Evolutionary conservation across 2,329 filamentous ascomycete species (phyloP).

Genomic region (Pseudocercospora macadamiae): DNA sequence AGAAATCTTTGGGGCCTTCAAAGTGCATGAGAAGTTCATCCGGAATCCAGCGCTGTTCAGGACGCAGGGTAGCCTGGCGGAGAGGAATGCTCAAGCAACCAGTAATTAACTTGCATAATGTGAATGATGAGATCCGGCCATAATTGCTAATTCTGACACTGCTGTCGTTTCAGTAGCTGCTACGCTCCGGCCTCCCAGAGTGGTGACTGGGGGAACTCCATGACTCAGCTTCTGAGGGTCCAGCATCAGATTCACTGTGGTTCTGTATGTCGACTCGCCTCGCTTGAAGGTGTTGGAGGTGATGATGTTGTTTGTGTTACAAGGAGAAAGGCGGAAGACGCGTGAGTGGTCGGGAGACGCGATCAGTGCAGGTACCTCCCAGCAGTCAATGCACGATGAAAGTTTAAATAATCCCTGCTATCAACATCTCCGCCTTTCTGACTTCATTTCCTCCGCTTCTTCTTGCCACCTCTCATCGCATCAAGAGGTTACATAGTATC

Average conservation of each 20-base stretch:
- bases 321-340: not conserved
- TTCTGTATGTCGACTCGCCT: no score
- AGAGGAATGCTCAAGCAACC: constrained; percentile 15
- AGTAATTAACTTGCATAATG: constrained; percentile 16
- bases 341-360: no score
- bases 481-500: not conserved
- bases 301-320: no score
- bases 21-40: constrained; percentile 13
- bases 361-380: not conserved
- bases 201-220: no score
- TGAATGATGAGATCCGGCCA: no score
- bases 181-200: no score
- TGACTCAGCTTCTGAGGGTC: no score
- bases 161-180: no score
- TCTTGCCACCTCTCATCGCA: not conserved
- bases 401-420: not conserved
- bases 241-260: no score
- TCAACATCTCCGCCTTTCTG: not conserved
- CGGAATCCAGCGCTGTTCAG: constrained; percentile 10
- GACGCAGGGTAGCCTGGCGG: constrained; percentile 15
- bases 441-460: not conserved
- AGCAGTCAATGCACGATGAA: not conserved
- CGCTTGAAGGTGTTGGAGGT: no score
- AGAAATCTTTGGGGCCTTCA: constrained; percentile 18
- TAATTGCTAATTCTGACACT: no score